Evolutionary conservation across 75 land plant genomes (phyloP).

Genomic region (Selaginella moellendorffii): DNA sequence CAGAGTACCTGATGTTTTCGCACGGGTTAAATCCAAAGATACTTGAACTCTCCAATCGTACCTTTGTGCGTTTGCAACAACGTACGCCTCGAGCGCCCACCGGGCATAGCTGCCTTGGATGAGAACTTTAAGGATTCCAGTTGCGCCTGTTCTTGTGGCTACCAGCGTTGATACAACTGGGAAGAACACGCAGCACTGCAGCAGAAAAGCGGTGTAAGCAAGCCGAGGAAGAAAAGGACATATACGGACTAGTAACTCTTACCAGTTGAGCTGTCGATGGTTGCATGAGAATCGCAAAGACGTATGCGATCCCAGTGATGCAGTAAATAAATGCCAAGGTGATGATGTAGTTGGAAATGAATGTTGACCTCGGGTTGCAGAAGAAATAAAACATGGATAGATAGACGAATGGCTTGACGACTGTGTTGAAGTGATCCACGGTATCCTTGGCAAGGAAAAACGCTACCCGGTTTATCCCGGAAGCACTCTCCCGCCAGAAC

Average conservation of each 20-base stretch:
- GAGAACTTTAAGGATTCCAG: neutral
- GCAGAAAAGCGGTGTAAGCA: neutral
- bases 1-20: neutral
- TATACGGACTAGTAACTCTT: neutral
- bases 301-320: constrained; percentile 7
- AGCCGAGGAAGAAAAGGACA: neutral
- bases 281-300: constrained; percentile 2
- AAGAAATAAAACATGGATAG: constrained; percentile 6
- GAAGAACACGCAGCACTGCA: neutral
- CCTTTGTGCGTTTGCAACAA: neutral
- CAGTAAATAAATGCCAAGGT: constrained; percentile 3
- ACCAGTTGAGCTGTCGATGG: constrained; percentile 4
- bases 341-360: neutral
- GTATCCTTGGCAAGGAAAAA: constrained; percentile 3
- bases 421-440: constrained; percentile 3
- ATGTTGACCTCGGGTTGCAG: constrained; percentile 1
- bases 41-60: neutral
- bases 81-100: neutral
- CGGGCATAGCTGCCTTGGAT: neutral
- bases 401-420: constrained; percentile 4
- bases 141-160: neutral
- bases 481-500: constrained; percentile 7
- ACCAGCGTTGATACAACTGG: neutral
- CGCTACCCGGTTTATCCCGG: constrained; percentile 5
- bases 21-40: neutral